Evolutionary conservation across 768 basidiomycete genomes (phyloP), one percentile per base, ranked within the genome.

Genomic region (Omphalotus guepiniiformis): DNA sequence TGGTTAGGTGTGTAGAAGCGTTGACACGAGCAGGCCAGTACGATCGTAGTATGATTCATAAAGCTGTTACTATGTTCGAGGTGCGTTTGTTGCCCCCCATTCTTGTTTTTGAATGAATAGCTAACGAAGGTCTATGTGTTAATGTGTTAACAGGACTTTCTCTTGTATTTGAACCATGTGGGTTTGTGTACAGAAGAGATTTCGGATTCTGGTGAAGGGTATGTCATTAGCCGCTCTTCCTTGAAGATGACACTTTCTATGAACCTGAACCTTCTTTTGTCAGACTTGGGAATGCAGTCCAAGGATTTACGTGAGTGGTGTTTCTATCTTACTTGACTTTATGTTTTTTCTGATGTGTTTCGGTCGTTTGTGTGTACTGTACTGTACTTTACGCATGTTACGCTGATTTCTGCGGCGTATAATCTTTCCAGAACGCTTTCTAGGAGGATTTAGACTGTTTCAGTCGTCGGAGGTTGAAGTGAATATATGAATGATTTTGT

Each of bases 1-100:
- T n/a, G n/a, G n/a, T n/a, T n/a, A 88, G 88, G 87, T 86, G 85
- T 53, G 71, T 95, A 35, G 93, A 97, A 57, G 93, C 93, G 0
- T 67, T 98, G 52, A 90, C 92, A 0, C 78, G 94, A 8, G 93
- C 88, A 0, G 93, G 93, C 1, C 78, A 87, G 49, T 89, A 77
- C 51, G 87, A 95, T 55, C 73, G 68, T 39, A 54, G 72, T 6
- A 73, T 93, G 54, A 69, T 95, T 12, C 68, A 68, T 12, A 79
- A 76, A 43, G 84, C 93, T 4, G 74, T 88, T 4, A 64, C 76
- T n/a, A 93, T 96, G 87, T 93, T 97, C 52, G 91, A 94, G 75
- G 92, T 90, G 48, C 35, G 74, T 42, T 19, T n/a, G 8, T 25
- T 44, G n/a, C 28, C 36, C 13, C 18, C 19, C 4, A 53, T 35